phyloP scores from a whole-genome alignment of 2,329 filamentous ascomycete genomes.

The Scopulariopsis brevicaulis region DNA sequence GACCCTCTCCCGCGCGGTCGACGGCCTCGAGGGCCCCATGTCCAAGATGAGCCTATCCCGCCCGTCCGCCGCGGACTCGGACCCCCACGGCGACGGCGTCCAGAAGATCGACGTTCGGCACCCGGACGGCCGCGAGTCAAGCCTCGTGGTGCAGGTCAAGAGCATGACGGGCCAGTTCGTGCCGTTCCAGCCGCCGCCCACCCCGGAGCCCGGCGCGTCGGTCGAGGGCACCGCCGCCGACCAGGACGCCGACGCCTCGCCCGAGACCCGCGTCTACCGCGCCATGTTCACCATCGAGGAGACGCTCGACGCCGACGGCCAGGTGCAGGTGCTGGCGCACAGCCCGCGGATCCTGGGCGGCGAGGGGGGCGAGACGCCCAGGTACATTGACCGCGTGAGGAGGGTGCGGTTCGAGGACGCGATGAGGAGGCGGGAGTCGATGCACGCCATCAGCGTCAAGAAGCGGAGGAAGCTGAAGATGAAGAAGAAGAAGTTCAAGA shows the following conservation, averaged over 20 bases:
- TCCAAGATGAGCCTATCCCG: constrained; percentile 34
- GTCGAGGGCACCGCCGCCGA: constrained; percentile 18
- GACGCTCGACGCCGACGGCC: constrained; percentile 45
- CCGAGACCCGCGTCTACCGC: constrained; percentile 47
- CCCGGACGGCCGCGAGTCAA: constrained; percentile 44
- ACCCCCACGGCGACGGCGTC: constrained; percentile 31
- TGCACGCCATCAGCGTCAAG: constrained; percentile 83
- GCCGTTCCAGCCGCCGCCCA: constrained; percentile 77
- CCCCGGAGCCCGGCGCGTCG: constrained; percentile 37
- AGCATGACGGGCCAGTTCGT: constrained; percentile 58
- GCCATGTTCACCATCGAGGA: constrained; percentile 58
- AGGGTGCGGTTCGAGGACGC: constrained; percentile 49
- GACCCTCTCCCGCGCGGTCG: constrained; percentile 49
- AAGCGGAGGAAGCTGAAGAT: constrained; percentile 92
- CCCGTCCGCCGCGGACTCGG: constrained; percentile 22
- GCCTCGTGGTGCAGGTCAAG: constrained; percentile 55
- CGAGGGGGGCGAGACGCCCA: constrained; percentile 21
- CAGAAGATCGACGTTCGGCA: constrained; percentile 41
- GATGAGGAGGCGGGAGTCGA: constrained; percentile 36
- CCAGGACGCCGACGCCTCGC: constrained; percentile 15
- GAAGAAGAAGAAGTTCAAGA: constrained; percentile 99
- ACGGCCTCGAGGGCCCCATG: constrained; percentile 48
- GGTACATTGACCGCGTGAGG: constrained; percentile 61
- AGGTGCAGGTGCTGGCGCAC: constrained; percentile 49
- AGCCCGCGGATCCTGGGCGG: constrained; percentile 46